Evolutionary conservation across 2,329 filamentous ascomycete species (phyloP), one percentile per base, ranked within the genome.

Genomic region (Cladophialophora immunda): DNA sequence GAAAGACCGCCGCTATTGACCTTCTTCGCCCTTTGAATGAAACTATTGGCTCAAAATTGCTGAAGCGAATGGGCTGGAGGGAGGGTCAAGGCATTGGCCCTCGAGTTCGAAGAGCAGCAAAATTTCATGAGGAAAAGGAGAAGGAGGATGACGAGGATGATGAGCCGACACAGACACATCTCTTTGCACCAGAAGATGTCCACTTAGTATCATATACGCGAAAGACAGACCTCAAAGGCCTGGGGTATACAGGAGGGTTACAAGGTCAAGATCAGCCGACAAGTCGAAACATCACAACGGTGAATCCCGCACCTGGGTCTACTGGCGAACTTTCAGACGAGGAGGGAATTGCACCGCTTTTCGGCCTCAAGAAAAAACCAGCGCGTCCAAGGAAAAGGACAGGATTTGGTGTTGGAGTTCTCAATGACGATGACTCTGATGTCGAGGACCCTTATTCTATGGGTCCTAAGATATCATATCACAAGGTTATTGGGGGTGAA

Each of bases 61-160:
- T 98, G 66, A 92, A 91, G 75, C 91, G 86, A 74, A 98, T 99
- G 94, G 95, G 94, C 17, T 99, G 95, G 95, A 92, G 90, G 74
- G 91, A 94, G 70, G 94, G 94, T 0, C 94, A 98, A 78, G 95
- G 95, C 3, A 89, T 98, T 68, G 95, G 95, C 0, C 93, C 93
- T 25, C 97, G 93, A 78, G 82, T 97, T 36, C 88, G 89, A 62
- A 87, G 95, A 57, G 85, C 84, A 75, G 92, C 93, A 41, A 85
- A 90, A 56, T 83, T 94, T 15, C 83, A 80, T 52, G 78, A 77
- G 29, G 73, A 75, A 5, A 73, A 75, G 0, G 77, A 76, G n/a
- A 77, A 77, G 32, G 74, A 75, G 5, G 73, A 75, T 0, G 77
- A 76, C 17, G 74, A 75, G 4, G 73, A 75, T 0, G 77, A 76